phyloP scores from a whole-genome alignment of 2,329 filamentous ascomycete genomes.

The Coleophoma crateriformis region DNA sequence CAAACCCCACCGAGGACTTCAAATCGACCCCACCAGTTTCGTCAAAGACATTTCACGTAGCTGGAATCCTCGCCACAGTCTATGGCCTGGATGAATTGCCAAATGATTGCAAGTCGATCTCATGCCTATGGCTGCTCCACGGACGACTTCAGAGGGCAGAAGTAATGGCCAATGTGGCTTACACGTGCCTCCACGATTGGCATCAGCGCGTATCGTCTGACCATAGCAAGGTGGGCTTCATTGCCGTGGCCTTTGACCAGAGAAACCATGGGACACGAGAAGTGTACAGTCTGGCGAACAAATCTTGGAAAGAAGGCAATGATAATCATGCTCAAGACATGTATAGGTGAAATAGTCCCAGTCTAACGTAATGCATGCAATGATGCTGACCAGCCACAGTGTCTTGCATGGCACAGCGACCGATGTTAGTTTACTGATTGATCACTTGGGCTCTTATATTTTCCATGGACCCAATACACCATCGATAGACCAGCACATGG shows the following conservation, averaged over 20 bases:
- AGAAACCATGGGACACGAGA: conserved; percentile 80
- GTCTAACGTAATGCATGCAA: neutral
- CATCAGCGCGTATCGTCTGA: conserved; percentile 36
- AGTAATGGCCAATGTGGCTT: conserved; percentile 71
- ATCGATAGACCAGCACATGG: conserved; percentile 58
- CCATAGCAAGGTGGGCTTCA: conserved; percentile 43
- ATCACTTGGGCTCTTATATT: conserved; percentile 71
- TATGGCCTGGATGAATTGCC: conserved; percentile 76
- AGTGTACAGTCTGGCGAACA: conserved; percentile 63
- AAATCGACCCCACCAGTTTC: conserved; percentile 42
- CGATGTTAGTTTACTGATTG: conserved; percentile 73
- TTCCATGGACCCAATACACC: conserved; percentile 44
- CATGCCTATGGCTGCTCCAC: conserved; percentile 89
- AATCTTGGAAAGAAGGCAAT: conserved; percentile 69
- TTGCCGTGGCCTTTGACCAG: conserved; percentile 86
- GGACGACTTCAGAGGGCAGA: conserved; percentile 66
- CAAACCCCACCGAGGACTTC: conserved; percentile 11
- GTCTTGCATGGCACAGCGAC: conserved; percentile 65
- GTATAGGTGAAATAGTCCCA: conserved; percentile 43
- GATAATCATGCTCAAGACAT: conserved; percentile 88
- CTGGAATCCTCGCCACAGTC: conserved; percentile 72
- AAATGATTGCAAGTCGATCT: conserved; percentile 44
- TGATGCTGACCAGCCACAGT: conserved; percentile 27
- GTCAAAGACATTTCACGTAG: conserved; percentile 61
- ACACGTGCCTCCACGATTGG: conserved; percentile 64